These are phyloP conservation scores for Xylaria sp. DNA, from an alignment of 2,329 filamentous ascomycete genomes.

Conservation along the genomic window DNA sequence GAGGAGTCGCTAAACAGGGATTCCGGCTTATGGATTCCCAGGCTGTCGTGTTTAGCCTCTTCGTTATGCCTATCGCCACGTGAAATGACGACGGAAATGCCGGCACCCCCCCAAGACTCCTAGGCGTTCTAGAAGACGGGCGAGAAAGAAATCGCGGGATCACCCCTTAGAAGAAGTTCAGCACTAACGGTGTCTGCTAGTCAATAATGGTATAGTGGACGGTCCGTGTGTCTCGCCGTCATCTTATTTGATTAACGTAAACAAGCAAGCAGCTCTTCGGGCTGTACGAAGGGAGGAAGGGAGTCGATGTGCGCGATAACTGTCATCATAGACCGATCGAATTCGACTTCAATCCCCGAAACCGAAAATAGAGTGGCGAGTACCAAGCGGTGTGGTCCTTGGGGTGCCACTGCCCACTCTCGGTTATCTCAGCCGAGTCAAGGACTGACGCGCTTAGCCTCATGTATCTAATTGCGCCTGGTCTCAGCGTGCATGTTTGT, in stretches of 20 bases:
- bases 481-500: too few relatives aligned
- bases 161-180: neutral
- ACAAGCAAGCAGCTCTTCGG: neutral
- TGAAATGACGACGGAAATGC: constrained; percentile 21
- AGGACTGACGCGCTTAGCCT: neutral
- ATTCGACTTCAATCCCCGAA: neutral
- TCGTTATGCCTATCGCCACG: constrained; percentile 23
- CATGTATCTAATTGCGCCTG: too few relatives aligned
- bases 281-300: neutral
- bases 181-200: neutral
- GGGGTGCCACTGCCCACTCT: constrained; percentile 16
- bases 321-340: neutral
- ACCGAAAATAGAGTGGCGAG: constrained; percentile 26
- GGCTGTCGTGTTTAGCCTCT: neutral
- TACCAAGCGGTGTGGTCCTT: constrained; percentile 24
- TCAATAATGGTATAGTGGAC: neutral
- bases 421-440: constrained; percentile 26
- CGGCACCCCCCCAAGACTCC: constrained; percentile 13
- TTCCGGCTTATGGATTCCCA: constrained; percentile 12
- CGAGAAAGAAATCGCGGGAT: neutral
- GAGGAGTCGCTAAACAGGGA: constrained; percentile 12
- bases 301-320: neutral
- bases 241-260: neutral
- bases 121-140: constrained; percentile 13
- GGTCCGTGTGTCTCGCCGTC: neutral